phyloP scores from a whole-genome alignment of 257 asterid species.

The Cruciata laevipes region DNA sequence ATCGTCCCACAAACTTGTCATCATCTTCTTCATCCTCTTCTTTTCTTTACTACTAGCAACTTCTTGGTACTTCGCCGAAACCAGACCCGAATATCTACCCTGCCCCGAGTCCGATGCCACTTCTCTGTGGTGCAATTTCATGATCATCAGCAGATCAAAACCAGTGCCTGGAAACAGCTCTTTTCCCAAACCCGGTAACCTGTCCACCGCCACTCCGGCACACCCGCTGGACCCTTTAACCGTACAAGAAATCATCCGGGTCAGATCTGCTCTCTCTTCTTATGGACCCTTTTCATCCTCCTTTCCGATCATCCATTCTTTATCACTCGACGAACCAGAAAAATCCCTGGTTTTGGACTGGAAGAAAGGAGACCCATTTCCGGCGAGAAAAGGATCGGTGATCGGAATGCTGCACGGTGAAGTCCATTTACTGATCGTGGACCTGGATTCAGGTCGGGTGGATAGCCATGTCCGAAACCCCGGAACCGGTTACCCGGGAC shows the following conservation, averaged over 20 bases:
- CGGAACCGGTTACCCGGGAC: conserved; percentile 48
- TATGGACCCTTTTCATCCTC: conserved; percentile 26
- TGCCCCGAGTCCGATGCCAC: neutral
- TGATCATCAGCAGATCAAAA: neutral
- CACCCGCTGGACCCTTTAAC: conserved; percentile 82
- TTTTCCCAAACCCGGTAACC: conserved; percentile 5
- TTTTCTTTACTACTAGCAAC: conserved; percentile 6
- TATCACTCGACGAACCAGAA: conserved; percentile 59
- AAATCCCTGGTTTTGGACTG: conserved; percentile 46
- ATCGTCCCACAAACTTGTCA: neutral
- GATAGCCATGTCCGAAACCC: conserved; percentile 36
- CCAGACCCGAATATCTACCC: neutral
- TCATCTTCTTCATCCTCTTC: neutral
- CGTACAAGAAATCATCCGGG: conserved; percentile 41
- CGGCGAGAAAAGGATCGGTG: conserved; percentile 48
- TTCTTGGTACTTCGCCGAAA: neutral
- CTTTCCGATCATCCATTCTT: conserved; percentile 49
- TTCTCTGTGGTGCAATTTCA: neutral
- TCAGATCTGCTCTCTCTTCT: conserved; percentile 27
- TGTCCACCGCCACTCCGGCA: conserved; percentile 25
- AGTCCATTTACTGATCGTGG: conserved; percentile 52
- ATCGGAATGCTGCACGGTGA: conserved; percentile 44
- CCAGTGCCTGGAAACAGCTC: conserved; percentile 5
- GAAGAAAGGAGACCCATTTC: conserved; percentile 40
- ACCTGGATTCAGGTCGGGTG: conserved; percentile 42